Conservation (phyloP, 768 basidiomycete species). For the Lyophyllum semitale region DNA sequence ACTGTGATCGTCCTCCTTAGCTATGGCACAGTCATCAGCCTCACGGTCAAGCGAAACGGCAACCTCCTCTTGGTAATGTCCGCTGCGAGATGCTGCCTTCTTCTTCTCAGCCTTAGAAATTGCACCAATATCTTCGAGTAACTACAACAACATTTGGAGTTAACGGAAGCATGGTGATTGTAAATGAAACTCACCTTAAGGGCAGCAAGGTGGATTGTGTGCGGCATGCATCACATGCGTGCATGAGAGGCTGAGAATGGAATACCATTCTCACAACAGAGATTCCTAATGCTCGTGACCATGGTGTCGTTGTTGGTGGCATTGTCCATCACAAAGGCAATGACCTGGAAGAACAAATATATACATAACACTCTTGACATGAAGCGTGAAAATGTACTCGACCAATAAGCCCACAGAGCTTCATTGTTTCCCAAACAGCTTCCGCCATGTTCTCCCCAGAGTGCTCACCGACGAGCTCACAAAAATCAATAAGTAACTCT, state of each 20-base stretch:
- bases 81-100: conserved; percentile 14
- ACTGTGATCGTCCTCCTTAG: not conserved
- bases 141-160: conserved; percentile 11
- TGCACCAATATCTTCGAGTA: conserved; percentile 32
- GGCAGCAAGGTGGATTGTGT: not conserved
- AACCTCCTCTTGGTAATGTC: conserved; percentile 23
- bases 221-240: conserved; percentile 22
- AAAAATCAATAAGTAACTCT: conserved; percentile 37
- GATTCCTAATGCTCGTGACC: conserved; percentile 17
- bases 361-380: not conserved
- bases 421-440: conserved; percentile 28
- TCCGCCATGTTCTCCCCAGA: conserved; percentile 37
- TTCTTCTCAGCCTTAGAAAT: conserved; percentile 18
- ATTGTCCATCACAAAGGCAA: conserved; percentile 36
- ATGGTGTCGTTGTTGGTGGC: conserved; percentile 39
- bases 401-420: conserved; percentile 24
- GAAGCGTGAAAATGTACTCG: conserved; percentile 14
- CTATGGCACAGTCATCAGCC: not conserved
- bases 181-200: not conserved
- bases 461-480: conserved; percentile 34
- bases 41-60: conserved; percentile 7
- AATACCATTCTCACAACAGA: conserved; percentile 17
- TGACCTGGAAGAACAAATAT: conserved; percentile 19
- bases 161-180: not conserved
- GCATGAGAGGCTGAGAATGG: conserved; percentile 22